Percentiles rank a stretch among this genome's conserved stretches.
These are phyloP conservation scores for Penicillium steckii DNA, from an alignment of 495 filamentous ascomycete genomes.

Conservation along the genomic window DNA sequence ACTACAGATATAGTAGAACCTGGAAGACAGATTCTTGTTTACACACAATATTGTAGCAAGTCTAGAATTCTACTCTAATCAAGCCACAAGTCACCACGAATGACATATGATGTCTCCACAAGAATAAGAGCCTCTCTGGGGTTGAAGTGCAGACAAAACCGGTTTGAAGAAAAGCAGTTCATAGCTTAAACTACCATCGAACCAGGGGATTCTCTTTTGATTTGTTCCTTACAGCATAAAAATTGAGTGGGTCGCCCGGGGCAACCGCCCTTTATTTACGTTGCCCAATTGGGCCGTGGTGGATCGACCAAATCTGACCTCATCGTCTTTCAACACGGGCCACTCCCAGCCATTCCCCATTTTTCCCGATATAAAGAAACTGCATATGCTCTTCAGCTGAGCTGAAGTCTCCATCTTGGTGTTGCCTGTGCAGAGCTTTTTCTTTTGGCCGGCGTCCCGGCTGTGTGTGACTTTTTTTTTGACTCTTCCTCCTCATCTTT, in stretches of 20 bases:
- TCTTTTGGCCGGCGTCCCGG: background rate
- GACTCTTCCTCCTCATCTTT: constrained; percentile 4
- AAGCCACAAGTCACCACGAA: background rate
- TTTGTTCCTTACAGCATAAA: background rate
- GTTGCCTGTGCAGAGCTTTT: background rate
- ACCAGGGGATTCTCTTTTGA: background rate
- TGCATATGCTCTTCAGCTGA: background rate
- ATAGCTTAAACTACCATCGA: too few species aligned
- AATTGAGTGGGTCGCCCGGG: constrained; percentile 21
- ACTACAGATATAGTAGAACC: background rate
- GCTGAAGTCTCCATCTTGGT: background rate
- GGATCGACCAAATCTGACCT: constrained; percentile 25
- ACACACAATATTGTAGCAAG: background rate
- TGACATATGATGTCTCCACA: background rate
- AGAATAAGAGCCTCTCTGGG: background rate
- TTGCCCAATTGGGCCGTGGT: too few species aligned
- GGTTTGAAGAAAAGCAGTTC: too few species aligned
- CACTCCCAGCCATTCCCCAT: constrained; percentile 7
- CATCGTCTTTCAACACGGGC: constrained; percentile 25
- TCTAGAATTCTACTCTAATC: background rate
- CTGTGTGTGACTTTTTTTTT: too few species aligned
- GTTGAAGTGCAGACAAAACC: background rate
- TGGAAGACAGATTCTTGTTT: background rate
- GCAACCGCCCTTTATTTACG: constrained; percentile 27
- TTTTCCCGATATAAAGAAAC: background rate